Evolutionary conservation across 75 land plant species (phyloP), one percentile per base, ranked within the genome.

Genomic region (Picea glauca): DNA sequence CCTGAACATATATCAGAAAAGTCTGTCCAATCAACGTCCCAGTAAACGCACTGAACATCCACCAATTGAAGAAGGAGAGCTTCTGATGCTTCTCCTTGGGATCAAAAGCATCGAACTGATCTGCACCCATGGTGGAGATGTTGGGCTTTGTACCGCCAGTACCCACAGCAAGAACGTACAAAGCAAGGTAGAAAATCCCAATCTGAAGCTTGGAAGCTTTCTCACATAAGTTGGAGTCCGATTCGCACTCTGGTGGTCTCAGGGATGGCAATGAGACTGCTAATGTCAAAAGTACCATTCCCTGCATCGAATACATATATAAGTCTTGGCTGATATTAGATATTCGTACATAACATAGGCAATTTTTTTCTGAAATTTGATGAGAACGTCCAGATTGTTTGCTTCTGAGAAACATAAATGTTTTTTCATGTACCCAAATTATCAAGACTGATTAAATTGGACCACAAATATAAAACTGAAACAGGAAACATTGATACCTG

Each of bases 11-110:
- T 32, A 94, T 11, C 90, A 90, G 13, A 93, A 88, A 31, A 85
- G 72, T 3, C 88, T 93, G 80, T 65, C 81, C 80, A 91, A 82
- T 46, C 80, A 80, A 33, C 86, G 81, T 18, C 86, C 92, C 57
- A 86, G 62, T 60, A 5, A 91, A 90, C 3, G 92, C 85, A 78
- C 91, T 84, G 74, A 93, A 93, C 79, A 85, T 87, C 89, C 87
- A 93, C 87, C 91, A 86, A 62, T 93, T 94, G 90, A 94, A 94
- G 84, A 94, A 94, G 60, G 91, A 88, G 12, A 77, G 76, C 76
- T 87, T 91, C 20, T 87, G 90, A 15, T 13, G 54, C 79, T 84
- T 89, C 86, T 94, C 98, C 21, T 80, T 86, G 18, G 85, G 86
- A 7, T 94, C 80, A 40, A 85, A 89, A 0, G 85, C 93, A 30